Conservation (phyloP, 2,329 filamentous ascomycete genomes). For the Stachybotrys chartarum region DNA sequence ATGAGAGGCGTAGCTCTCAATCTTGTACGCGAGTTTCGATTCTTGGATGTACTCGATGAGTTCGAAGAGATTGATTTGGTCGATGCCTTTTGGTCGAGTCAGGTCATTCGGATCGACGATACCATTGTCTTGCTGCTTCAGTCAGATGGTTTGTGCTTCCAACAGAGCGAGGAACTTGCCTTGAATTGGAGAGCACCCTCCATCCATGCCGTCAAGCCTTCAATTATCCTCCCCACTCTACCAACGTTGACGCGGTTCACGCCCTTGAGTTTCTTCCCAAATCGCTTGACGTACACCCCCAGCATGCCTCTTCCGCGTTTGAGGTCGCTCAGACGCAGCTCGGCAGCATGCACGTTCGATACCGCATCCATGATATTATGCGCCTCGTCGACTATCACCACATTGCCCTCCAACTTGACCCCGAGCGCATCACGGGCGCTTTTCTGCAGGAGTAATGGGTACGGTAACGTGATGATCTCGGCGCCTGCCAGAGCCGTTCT, state of each 20-base stretch:
- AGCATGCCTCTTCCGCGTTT: conserved; percentile 68
- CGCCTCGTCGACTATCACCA: conserved; percentile 95
- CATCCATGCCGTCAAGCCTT: conserved; percentile 68
- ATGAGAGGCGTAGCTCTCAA: conserved; percentile 76
- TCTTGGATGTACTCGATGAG: conserved; percentile 82
- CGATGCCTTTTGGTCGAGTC: conserved; percentile 76
- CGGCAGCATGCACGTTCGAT: conserved; percentile 74
- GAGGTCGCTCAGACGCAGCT: conserved; percentile 67
- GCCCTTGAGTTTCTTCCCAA: conserved; percentile 81
- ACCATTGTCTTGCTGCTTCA: conserved; percentile 44
- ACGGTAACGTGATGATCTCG: conserved; percentile 88
- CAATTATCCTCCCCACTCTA: conserved; percentile 76
- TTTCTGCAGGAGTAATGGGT: conserved; percentile 81
- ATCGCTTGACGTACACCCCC: conserved; percentile 75
- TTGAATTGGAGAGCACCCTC: conserved; percentile 42
- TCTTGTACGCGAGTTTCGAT: conserved; percentile 88
- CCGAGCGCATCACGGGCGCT: conserved; percentile 81
- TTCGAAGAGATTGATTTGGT: conserved; percentile 92
- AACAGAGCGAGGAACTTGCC: conserved; percentile 23
- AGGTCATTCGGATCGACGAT: conserved; percentile 65
- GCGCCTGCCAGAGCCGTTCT: conserved; percentile 72
- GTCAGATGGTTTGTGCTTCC: conserved; percentile 1
- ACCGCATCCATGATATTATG: conserved; percentile 98
- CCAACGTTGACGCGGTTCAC: conserved; percentile 88
- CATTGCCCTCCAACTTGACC: conserved; percentile 76